phyloP scores from a whole-genome alignment of 139 green algal species.

The Penium margaritaceum region DNA sequence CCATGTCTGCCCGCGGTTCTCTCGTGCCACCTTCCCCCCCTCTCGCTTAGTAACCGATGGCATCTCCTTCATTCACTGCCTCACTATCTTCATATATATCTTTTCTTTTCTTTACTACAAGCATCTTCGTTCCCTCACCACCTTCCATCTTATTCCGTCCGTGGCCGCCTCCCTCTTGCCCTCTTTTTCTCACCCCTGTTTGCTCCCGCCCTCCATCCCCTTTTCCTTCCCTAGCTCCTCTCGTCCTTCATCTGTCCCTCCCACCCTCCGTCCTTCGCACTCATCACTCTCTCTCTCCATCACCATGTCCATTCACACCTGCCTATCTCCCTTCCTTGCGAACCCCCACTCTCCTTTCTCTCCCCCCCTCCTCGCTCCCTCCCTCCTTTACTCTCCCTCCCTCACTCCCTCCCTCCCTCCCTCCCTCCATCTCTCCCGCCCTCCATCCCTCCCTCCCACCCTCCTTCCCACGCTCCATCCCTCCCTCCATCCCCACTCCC shows the following conservation, averaged over 20 bases:
- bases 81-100: neutral
- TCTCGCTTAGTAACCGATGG: no score
- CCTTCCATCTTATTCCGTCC: neutral
- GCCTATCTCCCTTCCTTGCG: neutral
- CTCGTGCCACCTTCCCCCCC: neutral
- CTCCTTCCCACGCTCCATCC: neutral
- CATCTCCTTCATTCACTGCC: neutral
- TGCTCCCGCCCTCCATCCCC: constrained; percentile 4
- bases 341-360: constrained; percentile 2
- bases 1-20: neutral
- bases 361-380: constrained; percentile 1
- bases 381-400: neutral
- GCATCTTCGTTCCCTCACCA: neutral
- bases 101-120: neutral
- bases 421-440: neutral
- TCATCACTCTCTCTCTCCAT: constrained; percentile 9
- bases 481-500: neutral
- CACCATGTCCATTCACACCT: neutral
- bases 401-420: neutral
- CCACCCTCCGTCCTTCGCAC: neutral
- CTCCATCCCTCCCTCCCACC: neutral
- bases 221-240: neutral
- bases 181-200: neutral
- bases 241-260: neutral
- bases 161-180: neutral